Conservation (phyloP, 2,329 filamentous ascomycete genomes). For the Neoscytalidium dimidiatum region DNA sequence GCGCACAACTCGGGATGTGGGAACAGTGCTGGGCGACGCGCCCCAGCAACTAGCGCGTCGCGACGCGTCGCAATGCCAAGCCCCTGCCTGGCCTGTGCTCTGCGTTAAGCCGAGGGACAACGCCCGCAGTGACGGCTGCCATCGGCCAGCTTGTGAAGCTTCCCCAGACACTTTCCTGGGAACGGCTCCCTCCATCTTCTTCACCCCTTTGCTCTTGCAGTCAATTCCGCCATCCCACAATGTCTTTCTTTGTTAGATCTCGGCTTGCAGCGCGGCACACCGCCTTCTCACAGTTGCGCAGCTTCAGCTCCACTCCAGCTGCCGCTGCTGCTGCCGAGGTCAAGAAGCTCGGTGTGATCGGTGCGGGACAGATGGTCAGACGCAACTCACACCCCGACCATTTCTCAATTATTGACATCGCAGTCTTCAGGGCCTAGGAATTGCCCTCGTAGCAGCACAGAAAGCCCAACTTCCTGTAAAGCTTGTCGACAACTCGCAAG, state of each 20-base stretch:
- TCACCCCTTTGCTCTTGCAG: background rate
- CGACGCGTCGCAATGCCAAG: conserved; percentile 3
- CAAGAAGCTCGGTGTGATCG: conserved; percentile 86
- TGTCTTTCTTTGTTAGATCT: conserved; percentile 35
- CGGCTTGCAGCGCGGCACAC: conserved; percentile 29
- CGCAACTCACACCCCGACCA: background rate
- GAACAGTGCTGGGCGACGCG: conserved; percentile 14
- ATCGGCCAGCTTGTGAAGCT: conserved; percentile 11
- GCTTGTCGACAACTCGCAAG: conserved; percentile 80
- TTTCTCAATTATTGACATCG: conserved; percentile 26
- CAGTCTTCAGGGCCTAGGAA: conserved; percentile 75
- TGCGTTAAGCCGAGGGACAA: conserved; percentile 11
- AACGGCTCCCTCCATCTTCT: background rate
- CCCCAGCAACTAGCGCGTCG: background rate
- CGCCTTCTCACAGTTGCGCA: conserved; percentile 38
- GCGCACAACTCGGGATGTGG: background rate
- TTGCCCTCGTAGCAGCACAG: conserved; percentile 89
- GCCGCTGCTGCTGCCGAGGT: conserved; percentile 67
- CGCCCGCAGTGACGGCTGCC: background rate
- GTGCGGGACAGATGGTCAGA: conserved; percentile 91
- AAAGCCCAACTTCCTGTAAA: conserved; percentile 82
- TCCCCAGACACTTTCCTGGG: background rate
- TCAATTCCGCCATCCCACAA: conserved; percentile 21
- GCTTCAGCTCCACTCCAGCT: conserved; percentile 69
- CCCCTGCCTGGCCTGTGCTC: background rate